These are phyloP conservation scores for Prosopis cineraria DNA, from an alignment of 306 rosid species.

Conservation along the genomic window DNA sequence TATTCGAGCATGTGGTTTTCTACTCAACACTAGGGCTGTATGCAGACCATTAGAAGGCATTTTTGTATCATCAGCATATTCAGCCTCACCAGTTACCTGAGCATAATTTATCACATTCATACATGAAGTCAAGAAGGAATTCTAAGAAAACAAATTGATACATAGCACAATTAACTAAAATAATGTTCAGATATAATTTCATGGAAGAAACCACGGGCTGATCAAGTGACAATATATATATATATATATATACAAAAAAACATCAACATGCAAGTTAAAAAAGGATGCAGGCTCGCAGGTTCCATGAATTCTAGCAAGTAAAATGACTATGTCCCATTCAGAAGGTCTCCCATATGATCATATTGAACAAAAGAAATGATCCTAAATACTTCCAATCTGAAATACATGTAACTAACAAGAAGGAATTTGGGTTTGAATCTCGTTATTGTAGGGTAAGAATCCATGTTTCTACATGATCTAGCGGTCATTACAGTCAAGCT, in stretches of 20 bases:
- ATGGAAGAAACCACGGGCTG: slow-evolving; percentile 22
- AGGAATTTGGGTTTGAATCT: background rate
- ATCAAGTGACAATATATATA: slow-evolving; percentile 6
- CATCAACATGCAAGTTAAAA: background rate
- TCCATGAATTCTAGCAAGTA: background rate
- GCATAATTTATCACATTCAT: slow-evolving; percentile 33
- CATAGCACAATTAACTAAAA: background rate
- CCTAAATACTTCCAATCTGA: slow-evolving; percentile 7
- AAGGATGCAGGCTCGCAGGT: background rate
- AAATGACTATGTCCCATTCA: background rate
- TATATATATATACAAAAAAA: no score
- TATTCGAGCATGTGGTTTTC: slow-evolving; percentile 87
- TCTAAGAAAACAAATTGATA: slow-evolving; percentile 20
- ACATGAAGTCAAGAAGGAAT: slow-evolving; percentile 19
- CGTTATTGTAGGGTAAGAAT: background rate
- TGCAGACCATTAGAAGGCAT: slow-evolving; percentile 79
- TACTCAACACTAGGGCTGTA: slow-evolving; percentile 86
- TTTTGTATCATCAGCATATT: slow-evolving; percentile 76
- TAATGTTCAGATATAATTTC: background rate
- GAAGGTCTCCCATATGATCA: slow-evolving; percentile 5
- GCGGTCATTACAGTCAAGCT: slow-evolving; percentile 3
- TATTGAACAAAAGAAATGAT: slow-evolving; percentile 9
- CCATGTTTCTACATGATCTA: background rate
- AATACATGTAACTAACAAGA: slow-evolving; percentile 17
- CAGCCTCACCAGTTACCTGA: slow-evolving; percentile 96